Evolutionary conservation across 305 asterid species (phyloP).

Genomic region (Plantago coronopus): DNA sequence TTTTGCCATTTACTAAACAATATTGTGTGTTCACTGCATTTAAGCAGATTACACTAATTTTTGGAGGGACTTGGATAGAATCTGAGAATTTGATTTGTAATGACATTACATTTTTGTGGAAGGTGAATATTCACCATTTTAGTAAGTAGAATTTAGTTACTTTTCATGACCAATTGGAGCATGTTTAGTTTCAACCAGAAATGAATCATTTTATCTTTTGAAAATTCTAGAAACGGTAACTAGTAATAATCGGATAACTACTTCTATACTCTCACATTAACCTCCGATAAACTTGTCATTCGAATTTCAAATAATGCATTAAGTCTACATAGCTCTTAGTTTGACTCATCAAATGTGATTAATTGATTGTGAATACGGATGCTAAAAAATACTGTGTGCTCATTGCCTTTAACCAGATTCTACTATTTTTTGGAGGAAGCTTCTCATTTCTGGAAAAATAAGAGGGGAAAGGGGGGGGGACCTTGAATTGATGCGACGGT

Average conservation of each 20-base stretch:
- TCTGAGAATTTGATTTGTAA: too few relatives aligned
- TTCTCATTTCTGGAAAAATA: too few relatives aligned
- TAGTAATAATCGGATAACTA: background rate
- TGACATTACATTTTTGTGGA: background rate
- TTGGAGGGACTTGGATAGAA: background rate
- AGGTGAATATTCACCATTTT: background rate
- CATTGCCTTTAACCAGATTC: too few relatives aligned
- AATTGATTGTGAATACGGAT: background rate
- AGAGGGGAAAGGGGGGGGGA: too few relatives aligned
- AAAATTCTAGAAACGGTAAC: background rate
- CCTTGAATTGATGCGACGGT: background rate
- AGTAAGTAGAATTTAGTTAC: slow-evolving; percentile 6
- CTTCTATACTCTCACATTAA: background rate
- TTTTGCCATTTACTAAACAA: slow-evolving; percentile 35
- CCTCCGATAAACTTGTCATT: background rate
- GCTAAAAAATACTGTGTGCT: background rate
- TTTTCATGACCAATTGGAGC: background rate
- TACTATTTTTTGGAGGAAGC: too few relatives aligned
- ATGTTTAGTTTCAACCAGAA: background rate
- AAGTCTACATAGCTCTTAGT: background rate
- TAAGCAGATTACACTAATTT: background rate
- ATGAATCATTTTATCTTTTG: background rate
- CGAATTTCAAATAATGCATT: background rate
- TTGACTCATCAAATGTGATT: background rate
- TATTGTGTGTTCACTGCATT: slow-evolving; percentile 27